These are phyloP conservation scores for Fraxinus greggii DNA, from an alignment of 305 asterid genomes.

Conservation along the genomic window DNA sequence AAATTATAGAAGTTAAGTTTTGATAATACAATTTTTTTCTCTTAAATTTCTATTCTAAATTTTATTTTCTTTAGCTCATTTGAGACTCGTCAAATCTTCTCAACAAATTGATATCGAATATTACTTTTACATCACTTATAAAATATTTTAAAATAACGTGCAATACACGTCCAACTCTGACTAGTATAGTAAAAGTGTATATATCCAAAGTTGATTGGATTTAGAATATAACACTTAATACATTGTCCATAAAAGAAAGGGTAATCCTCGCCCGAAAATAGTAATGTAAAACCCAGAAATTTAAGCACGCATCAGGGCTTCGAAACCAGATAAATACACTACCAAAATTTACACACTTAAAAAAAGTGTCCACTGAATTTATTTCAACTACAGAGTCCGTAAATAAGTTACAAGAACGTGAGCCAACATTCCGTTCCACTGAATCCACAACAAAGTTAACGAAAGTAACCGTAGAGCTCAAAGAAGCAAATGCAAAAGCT, in stretches of 20 bases:
- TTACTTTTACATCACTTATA: no score
- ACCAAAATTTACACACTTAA: background rate
- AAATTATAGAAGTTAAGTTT: no score
- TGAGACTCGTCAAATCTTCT: no score
- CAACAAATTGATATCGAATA: no score
- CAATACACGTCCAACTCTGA: no score
- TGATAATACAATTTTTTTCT: no score
- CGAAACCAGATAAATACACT: background rate
- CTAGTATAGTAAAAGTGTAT: no score
- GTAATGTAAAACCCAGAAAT: background rate
- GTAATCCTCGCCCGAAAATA: background rate
- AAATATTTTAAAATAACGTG: no score
- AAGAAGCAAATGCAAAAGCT: conserved; percentile 84
- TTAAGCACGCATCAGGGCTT: background rate
- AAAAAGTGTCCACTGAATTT: background rate
- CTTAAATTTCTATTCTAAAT: no score
- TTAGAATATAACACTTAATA: no score
- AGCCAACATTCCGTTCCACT: background rate
- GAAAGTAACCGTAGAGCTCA: conserved; percentile 93
- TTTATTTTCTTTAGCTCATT: no score
- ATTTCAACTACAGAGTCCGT: background rate
- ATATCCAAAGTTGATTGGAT: no score
- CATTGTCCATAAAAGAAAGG: background rate
- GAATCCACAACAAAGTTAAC: conserved; percentile 17
- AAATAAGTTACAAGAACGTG: background rate